These are phyloP conservation scores for Maudiozyma barnettii DNA, from an alignment of 805 yeast genomes.

Conservation along the genomic window DNA sequence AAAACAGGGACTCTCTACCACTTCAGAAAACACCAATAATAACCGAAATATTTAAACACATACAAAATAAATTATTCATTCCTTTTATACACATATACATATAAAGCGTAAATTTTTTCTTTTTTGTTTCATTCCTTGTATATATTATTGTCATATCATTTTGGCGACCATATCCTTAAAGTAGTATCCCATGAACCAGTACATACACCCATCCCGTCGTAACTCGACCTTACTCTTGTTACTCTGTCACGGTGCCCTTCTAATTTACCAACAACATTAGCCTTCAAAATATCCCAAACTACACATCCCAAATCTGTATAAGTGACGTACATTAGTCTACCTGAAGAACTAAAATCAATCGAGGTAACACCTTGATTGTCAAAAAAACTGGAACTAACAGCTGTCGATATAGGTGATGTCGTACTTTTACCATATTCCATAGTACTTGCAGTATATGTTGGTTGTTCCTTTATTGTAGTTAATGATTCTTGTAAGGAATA, in stretches of 20 bases:
- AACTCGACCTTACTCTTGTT: conserved; percentile 54
- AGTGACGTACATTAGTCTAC: conserved; percentile 64
- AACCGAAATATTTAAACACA: too few relatives aligned
- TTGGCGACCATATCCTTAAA: conserved; percentile 55
- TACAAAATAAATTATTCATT: too few relatives aligned
- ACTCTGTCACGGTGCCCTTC: conserved; percentile 58
- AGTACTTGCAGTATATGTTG: conserved; percentile 16
- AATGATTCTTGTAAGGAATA: conserved; percentile 31
- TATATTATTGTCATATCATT: background rate
- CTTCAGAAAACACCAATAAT: too few relatives aligned
- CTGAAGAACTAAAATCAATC: conserved; percentile 62
- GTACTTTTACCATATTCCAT: conserved; percentile 21
- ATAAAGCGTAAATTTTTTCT: too few relatives aligned
- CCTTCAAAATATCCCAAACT: conserved; percentile 67
- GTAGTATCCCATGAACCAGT: conserved; percentile 79
- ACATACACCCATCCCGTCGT: conserved; percentile 66
- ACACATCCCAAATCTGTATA: conserved; percentile 68
- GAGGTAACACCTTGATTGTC: conserved; percentile 66
- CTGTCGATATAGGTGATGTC: conserved; percentile 8
- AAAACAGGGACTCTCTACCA: too few relatives aligned
- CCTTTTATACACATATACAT: too few relatives aligned
- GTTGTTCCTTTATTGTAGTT: conserved; percentile 8
- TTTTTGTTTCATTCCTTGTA: background rate
- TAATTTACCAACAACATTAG: conserved; percentile 53
- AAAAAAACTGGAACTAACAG: conserved; percentile 24